Base-by-base conservation (phyloP, 139 green algal genomes). In the Pedinophyceae sp. region DNA sequence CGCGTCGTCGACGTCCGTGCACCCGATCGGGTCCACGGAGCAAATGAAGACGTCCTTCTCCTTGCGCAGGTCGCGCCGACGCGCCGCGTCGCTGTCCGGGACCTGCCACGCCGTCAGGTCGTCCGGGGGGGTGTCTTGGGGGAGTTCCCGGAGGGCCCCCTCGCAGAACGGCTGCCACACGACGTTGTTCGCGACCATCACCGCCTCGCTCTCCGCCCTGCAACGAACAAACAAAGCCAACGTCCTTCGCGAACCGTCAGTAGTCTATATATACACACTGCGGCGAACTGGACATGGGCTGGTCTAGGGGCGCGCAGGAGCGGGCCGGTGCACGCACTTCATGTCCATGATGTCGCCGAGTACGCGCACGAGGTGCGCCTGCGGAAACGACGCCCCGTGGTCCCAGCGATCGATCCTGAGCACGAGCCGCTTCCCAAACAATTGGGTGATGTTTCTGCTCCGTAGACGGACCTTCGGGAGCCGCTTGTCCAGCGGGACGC, bases 131-230 rank as follows among this genome's bases (percentile, higher is more conserved):
- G 1, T 19, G 7, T 67, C 73, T 78, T 24, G 57, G n/a, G 2
- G 47, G 27, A 85, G 74, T 65, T 82, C 74, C 2, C 47, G 53
- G 25, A 82, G 30, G 5, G 74, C 74, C 10, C 48, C 66, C 30
- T 72, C 52, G 38, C 78, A 81, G 75, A 94, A 94, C 46, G 83
- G 83, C 6, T 39, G 57, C 10, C 80, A 87, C 70, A 83, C 86
- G 68, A 94, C 82, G 74, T 93, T 83, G 61, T 90, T 81, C 70
- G 93, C 85, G 18, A 88, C 72, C 52, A 94, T 67, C 45, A 94
- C 63, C 46, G 86, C 75, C 23, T 88, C 72, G 28, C 57, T 74
- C 61, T 84, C 76, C 3, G 67, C 66, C 20, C 60, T 69, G 65
- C 64, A 48, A 18, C 3, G 29, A 3, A 34, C n/a, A 13, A 45